Conservation (phyloP, 1,284 basidiomycete species). For the Hemileia vastatrix region DNA sequence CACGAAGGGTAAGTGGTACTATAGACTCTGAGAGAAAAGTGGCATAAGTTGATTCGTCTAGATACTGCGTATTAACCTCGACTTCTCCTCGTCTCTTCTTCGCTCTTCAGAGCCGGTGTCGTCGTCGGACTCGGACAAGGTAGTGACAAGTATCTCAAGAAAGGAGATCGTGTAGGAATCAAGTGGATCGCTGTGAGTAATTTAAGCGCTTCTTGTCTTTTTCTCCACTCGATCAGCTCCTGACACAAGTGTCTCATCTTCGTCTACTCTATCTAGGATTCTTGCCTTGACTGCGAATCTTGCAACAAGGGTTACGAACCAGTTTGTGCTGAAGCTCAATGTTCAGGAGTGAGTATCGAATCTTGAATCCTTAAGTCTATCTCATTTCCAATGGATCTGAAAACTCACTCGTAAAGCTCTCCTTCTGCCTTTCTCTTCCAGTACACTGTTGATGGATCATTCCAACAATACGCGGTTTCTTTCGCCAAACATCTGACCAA, state of each 20-base stretch:
- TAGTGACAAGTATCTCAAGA: constrained; percentile 52
- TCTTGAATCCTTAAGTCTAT: neutral
- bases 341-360: constrained; percentile 22
- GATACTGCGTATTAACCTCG: neutral
- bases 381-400: constrained; percentile 53
- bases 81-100: neutral
- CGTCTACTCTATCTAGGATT: no score
- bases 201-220: no score
- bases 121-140: constrained; percentile 67
- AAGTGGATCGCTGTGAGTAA: constrained; percentile 49
- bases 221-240: neutral
- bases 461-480: constrained; percentile 60
- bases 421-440: no score
- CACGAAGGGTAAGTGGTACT: constrained; percentile 64
- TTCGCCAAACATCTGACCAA: constrained; percentile 62
- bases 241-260: constrained; percentile 49
- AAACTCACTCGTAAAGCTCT: constrained; percentile 53
- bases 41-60: neutral
- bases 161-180: constrained; percentile 76
- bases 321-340: constrained; percentile 37
- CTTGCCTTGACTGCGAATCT: constrained; percentile 60
- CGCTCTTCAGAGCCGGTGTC: constrained; percentile 43
- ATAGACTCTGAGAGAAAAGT: neutral
- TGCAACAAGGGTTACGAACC: constrained; percentile 65
- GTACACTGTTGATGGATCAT: constrained; percentile 70